Percentiles rank a stretch among this genome's conserved stretches.
Conservation (phyloP, 73 alveolate species). For the Paramecium sexaurelia region DNA sequence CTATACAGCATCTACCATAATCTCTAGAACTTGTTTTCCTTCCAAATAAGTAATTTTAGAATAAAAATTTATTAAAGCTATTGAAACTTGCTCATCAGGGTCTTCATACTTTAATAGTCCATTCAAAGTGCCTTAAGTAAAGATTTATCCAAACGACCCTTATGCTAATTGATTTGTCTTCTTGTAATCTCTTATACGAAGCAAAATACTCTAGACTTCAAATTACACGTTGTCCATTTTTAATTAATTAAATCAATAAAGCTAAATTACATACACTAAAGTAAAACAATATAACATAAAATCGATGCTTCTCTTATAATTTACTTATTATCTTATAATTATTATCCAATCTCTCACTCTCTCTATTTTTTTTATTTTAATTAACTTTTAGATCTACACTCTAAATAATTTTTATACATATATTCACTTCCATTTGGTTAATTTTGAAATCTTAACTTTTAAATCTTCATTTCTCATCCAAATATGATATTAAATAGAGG, state of each 20-base stretch:
- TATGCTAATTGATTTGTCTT: background rate
- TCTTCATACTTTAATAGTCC: background rate
- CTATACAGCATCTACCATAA: background rate
- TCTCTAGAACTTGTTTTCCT: background rate
- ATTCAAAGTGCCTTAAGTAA: background rate
- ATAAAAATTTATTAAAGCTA: background rate
- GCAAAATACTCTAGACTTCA: constrained; percentile 15
- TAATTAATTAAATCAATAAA: background rate
- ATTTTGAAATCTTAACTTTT: too few species aligned
- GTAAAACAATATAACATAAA: too few species aligned
- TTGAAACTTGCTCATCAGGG: background rate
- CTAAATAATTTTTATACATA: too few species aligned
- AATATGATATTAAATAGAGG: too few species aligned
- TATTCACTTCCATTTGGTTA: too few species aligned
- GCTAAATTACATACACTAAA: background rate
- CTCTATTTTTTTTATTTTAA: too few species aligned
- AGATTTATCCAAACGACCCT: constrained; percentile 4
- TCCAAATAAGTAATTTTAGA: background rate
- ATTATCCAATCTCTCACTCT: too few species aligned
- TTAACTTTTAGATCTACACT: too few species aligned
- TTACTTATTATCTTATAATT: too few species aligned
- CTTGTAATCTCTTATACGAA: constrained; percentile 37
- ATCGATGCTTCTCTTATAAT: too few species aligned
- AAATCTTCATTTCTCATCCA: too few species aligned
- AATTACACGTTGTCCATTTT: constrained; percentile 53